Conservation (phyloP, 306 rosid genomes). For the Casuarina cunninghamiana region DNA sequence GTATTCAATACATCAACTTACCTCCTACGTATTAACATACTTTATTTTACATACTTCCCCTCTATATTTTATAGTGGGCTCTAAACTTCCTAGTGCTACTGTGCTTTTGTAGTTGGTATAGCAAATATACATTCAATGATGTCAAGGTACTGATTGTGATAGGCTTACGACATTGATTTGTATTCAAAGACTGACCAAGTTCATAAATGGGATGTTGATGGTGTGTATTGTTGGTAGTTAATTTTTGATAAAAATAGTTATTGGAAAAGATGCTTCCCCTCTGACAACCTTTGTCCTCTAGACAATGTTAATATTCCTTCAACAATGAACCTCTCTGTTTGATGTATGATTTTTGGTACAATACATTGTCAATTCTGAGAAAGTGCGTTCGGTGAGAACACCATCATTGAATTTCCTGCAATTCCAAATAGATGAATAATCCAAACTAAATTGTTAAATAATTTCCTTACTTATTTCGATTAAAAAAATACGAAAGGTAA, state of each 20-base stretch:
- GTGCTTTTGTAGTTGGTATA: background rate
- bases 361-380: background rate
- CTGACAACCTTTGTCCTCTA: background rate
- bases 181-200: background rate
- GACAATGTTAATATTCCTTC: background rate
- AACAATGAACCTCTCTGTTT: no score
- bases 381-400: background rate
- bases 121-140: background rate
- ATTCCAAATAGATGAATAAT: no score
- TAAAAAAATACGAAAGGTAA: no score
- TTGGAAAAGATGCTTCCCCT: background rate
- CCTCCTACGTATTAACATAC: background rate
- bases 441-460: no score
- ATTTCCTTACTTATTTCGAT: no score
- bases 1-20: background rate
- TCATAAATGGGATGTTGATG: background rate
- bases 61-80: background rate
- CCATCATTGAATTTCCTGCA: background rate
- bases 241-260: background rate
- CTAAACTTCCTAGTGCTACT: background rate
- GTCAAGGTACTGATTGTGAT: background rate
- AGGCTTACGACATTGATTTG: background rate
- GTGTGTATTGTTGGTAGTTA: background rate
- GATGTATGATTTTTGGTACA: background rate
- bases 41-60: background rate